A percentile compares a stretch with the other conserved stretches of the same genome.
Conservation (phyloP, 768 basidiomycete species). For the Podaxis sp. region DNA sequence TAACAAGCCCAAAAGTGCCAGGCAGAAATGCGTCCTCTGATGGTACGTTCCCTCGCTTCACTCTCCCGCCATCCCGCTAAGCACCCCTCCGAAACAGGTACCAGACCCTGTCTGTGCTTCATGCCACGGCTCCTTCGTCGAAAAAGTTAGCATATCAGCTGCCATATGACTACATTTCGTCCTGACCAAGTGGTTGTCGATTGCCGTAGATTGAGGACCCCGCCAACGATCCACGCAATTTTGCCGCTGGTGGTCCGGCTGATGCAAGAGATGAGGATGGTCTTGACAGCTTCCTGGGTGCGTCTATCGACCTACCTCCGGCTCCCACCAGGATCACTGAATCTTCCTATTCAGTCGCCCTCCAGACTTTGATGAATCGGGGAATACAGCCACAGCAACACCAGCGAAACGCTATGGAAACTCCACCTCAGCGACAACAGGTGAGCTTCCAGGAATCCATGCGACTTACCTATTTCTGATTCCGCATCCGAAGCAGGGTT, state of each 20-base stretch:
- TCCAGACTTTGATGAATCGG: conserved; percentile 37
- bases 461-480: not conserved
- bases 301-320: conserved; percentile 19
- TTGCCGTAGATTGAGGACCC: conserved; percentile 66
- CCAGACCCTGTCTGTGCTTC: conserved; percentile 84
- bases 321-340: not conserved
- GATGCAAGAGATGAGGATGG: conserved; percentile 24
- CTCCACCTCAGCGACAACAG: not conserved
- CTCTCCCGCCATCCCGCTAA: not conserved
- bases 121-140: conserved; percentile 80
- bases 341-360: conserved; percentile 23
- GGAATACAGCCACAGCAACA: conserved; percentile 23
- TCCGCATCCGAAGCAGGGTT: not conserved
- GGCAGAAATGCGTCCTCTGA: conserved; percentile 85
- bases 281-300: conserved; percentile 51
- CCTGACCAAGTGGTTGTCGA: conserved; percentile 7
- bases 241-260: conserved; percentile 33
- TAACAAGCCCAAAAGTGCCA: conserved; percentile 55
- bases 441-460: not conserved
- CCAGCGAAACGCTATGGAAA: not conserved
- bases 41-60: conserved; percentile 45
- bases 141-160: conserved; percentile 47
- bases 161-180: conserved; percentile 14
- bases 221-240: conserved; percentile 72
- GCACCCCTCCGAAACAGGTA: conserved; percentile 39